Base-by-base conservation (phyloP, 768 basidiomycete species). In the Boletus pseudopeckii region DNA sequence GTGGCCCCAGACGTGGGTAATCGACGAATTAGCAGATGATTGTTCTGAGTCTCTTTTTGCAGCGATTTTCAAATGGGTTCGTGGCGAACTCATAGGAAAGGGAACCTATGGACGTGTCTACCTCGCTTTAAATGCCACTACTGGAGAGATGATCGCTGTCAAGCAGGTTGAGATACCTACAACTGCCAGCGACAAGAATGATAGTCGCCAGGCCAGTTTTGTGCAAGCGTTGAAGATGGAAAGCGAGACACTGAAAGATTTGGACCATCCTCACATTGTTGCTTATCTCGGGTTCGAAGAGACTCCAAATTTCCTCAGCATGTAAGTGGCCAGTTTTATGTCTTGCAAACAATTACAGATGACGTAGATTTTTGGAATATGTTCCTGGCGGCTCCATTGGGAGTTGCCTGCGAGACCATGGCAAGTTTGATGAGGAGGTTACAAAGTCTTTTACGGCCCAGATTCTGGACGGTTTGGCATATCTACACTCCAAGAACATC, bases 121-220 rank as follows among this genome's bases (percentile, higher is more conserved):
- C 65, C 83, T 98, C 50, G 97, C 92, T 17, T 76, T 98, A 54
- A 98, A 98, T 68, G 92, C 91, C 32, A 94, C 92, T 4, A 96
- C 94, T 0, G 94, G 94, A 53, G 95, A 98, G 72, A 96, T 98
- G 92, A 94, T 98, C 64, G 97, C 97, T 17, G 97, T 99, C 59
- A 99, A 99, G 72, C 97, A 98, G 72, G 97, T 99, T 44, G 97
- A 98, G 69, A 82, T 95, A 53, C 96, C 97, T 2, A 83, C 84
- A 47, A 95, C 93, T 8, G 84, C 85, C 17, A 92, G 90, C 64
- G 97, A 99, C 73, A 90, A 88, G 71, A 88, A 84, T 58, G 94
- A 98, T 70, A 79, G 82, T 17, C 82, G 94, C 32, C 94, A 96
- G 62, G 75, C 81, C 50, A 83, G 82, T 28, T 86, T 95, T 57